phyloP scores from a whole-genome alignment of 2,329 filamentous ascomycete species.

The Arthroderma sp. region DNA sequence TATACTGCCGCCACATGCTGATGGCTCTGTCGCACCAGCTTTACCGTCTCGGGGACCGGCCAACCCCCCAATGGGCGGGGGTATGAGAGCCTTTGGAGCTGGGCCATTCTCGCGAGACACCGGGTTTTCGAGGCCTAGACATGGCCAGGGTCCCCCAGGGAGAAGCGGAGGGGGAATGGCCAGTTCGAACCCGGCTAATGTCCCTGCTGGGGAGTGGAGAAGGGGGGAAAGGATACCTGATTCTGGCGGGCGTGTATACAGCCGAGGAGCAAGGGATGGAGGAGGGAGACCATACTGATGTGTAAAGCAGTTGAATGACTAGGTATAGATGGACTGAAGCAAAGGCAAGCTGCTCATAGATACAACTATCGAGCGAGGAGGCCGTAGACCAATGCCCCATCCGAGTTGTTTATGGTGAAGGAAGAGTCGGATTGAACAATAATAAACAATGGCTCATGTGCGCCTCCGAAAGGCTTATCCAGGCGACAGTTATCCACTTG shows the following conservation, averaged over 20 bases:
- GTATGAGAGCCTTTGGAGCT: slow-evolving; percentile 28
- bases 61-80: slow-evolving; percentile 36
- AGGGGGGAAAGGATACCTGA: slow-evolving; percentile 38
- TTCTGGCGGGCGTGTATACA: slow-evolving; percentile 27
- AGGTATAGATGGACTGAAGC: too few relatives aligned
- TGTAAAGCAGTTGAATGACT: background rate
- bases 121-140: slow-evolving; percentile 33
- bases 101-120: slow-evolving; percentile 29
- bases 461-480: too few relatives aligned
- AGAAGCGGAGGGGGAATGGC: slow-evolving; percentile 33
- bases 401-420: too few relatives aligned
- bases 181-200: slow-evolving; percentile 23
- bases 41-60: background rate
- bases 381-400: too few relatives aligned
- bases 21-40: slow-evolving; percentile 59
- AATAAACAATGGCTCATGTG: too few relatives aligned
- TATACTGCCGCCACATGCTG: slow-evolving; percentile 60
- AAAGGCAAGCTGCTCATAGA: too few relatives aligned
- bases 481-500: too few relatives aligned
- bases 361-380: too few relatives aligned
- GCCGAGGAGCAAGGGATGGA: slow-evolving; percentile 19
- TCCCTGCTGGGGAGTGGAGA: slow-evolving; percentile 39
- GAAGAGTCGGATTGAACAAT: too few relatives aligned
- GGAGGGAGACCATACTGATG: background rate
- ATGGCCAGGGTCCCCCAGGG: slow-evolving; percentile 29